These are phyloP conservation scores for Lactarius indigo DNA, from an alignment of 768 basidiomycete species.

Conservation along the genomic window DNA sequence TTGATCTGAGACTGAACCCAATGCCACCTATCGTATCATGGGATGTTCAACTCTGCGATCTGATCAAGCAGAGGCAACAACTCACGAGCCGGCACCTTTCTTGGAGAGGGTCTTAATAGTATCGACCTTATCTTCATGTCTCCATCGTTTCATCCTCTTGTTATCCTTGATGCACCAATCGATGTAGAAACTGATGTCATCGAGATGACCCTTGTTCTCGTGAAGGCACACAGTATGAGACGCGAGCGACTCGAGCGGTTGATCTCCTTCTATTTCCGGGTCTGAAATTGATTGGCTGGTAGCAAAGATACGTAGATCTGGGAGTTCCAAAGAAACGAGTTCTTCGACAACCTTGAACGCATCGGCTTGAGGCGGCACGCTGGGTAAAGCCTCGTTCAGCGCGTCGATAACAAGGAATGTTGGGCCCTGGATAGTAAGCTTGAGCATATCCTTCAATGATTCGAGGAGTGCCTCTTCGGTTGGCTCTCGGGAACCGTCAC, in stretches of 20 bases:
- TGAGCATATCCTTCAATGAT: conserved; percentile 20
- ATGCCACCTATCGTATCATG: conserved; percentile 26
- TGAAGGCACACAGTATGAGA: conserved; percentile 13
- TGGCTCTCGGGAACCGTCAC: conserved; percentile 6
- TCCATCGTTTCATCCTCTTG: conserved; percentile 26
- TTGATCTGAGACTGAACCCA: conserved; percentile 29
- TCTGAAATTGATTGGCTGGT: conserved; percentile 1
- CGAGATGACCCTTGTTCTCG: conserved; percentile 5
- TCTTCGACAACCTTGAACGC: conserved; percentile 9
- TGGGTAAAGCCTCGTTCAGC: conserved; percentile 25
- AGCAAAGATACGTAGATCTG: conserved; percentile 14
- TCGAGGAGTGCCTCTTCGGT: conserved; percentile 10
- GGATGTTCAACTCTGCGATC: neutral
- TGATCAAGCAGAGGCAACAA: neutral
- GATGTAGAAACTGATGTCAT: conserved; percentile 13
- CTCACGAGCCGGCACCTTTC: conserved; percentile 17
- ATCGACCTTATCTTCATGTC: conserved; percentile 8
- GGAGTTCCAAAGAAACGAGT: conserved; percentile 2
- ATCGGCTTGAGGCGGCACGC: conserved; percentile 9
- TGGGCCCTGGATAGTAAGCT: neutral
- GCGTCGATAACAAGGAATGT: conserved; percentile 29
- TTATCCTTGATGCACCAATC: conserved; percentile 19
- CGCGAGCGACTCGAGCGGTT: conserved; percentile 6
- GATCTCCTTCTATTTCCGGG: neutral
- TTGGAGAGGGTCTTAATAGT: conserved; percentile 16